Evolutionary conservation across 495 filamentous ascomycete species (phyloP), one percentile per base, ranked within the genome.

Genomic region (Entonaema liquescens): DNA sequence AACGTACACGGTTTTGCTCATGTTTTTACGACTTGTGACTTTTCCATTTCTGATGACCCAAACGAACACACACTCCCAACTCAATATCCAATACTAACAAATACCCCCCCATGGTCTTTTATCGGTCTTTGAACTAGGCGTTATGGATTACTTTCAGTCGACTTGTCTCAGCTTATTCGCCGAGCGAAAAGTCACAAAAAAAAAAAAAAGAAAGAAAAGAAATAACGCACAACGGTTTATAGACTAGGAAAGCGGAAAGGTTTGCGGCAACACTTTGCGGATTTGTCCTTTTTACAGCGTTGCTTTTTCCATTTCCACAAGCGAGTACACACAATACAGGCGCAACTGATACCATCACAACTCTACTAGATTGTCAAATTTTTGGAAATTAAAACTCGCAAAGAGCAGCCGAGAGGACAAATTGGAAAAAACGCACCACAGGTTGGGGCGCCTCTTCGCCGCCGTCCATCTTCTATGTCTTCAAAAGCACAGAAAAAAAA

Each of bases 401-500:
- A 65, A 62, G 35, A 57, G 58, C 61, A 71, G 68, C 73, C 70
- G 57, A 67, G 73, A 76, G 73, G 73, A 71, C 36, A 56, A 65
- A 65, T 44, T 62, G 50, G 42, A 50, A 62, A 26, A 71, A 59
- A 71, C 42, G 70, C 67, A 73, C 75, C 75, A 76, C 75, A 75
- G 73, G 75, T 65, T 73, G 73, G 75, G 67, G 73, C 75, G 70
- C 75, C 75, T 77, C 75, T 72, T 74, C 73, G 75, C 73, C 61
- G 67, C 73, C 75, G 65, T 59, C 68, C 65, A 69, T 72, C 65
- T 74, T 58, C 55, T 76, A 76, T 77, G 67, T 74, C 63, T 67
- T 70, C 61, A 68, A 62, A 55, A 70, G 61, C 28, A 28, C 49
- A 49, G 19, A 21, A 58, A 49, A 71, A 47, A 73, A 66, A 59